Evolutionary conservation across 306 rosid genomes (phyloP).

Genomic region (Cucurbita ficifolia): DNA sequence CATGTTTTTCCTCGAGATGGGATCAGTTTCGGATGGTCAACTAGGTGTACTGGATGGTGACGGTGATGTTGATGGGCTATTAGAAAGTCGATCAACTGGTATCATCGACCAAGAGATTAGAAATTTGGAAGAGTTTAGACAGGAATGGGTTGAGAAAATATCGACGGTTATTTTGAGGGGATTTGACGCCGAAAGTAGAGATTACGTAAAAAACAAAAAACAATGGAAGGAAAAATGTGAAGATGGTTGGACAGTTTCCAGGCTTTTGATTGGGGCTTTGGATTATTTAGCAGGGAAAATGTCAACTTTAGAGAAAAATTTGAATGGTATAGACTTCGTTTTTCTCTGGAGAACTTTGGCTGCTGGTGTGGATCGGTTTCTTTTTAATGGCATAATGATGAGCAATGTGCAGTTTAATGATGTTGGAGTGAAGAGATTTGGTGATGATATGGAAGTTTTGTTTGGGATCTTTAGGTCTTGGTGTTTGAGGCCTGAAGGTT

Average conservation of each 20-base stretch:
- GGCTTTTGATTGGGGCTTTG: constrained; percentile 48
- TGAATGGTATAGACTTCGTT: constrained; percentile 58
- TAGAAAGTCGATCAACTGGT: constrained; percentile 28
- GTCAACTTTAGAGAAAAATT: constrained; percentile 37
- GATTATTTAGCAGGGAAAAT: constrained; percentile 64
- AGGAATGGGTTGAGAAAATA: constrained; percentile 67
- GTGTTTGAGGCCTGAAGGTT: constrained; percentile 85
- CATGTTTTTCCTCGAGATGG: constrained; percentile 67
- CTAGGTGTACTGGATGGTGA: too few relatives aligned
- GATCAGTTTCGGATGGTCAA: constrained; percentile 4
- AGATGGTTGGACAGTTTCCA: constrained; percentile 72
- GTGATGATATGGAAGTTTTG: constrained; percentile 49
- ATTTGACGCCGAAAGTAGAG: constrained; percentile 56
- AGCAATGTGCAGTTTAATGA: constrained; percentile 48
- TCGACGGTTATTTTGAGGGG: constrained; percentile 72
- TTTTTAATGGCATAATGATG: constrained; percentile 41
- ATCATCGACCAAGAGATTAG: constrained; percentile 48
- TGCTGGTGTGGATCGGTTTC: constrained; percentile 43
- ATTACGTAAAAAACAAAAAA: constrained; percentile 63
- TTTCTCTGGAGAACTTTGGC: constrained; percentile 88
- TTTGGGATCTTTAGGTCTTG: constrained; percentile 70
- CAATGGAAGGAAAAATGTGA: constrained; percentile 80
- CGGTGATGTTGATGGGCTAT: background rate
- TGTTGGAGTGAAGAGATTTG: constrained; percentile 58
- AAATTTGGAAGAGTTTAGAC: constrained; percentile 53